Conservation (phyloP, 1,284 basidiomycete genomes). For the Rhizopogon hawkerae region DNA sequence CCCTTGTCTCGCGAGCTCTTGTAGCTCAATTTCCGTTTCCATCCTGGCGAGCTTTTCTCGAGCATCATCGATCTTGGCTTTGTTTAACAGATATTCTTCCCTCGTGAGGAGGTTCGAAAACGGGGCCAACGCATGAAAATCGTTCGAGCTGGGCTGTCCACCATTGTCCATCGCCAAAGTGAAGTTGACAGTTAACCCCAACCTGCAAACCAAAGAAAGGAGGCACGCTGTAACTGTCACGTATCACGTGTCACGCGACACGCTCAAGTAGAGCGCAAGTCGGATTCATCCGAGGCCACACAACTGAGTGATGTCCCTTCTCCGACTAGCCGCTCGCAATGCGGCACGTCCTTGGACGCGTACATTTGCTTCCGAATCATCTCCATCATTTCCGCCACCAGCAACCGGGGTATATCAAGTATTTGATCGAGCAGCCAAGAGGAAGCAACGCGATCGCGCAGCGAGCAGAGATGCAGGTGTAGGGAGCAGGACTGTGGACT, state of each 20-base stretch:
- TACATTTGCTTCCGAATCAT: conserved; percentile 32
- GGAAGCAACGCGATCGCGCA: conserved; percentile 73
- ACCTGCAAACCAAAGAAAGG: neutral
- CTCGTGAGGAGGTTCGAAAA: neutral
- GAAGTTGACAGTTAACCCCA: too few relatives aligned
- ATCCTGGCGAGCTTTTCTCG: neutral
- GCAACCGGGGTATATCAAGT: conserved; percentile 63
- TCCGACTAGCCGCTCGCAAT: conserved; percentile 2
- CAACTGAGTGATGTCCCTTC: conserved; percentile 13
- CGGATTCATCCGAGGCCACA: conserved; percentile 12
- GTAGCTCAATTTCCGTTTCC: neutral
- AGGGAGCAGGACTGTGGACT: conserved; percentile 78
- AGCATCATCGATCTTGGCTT: neutral
- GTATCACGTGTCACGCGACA: conserved; percentile 11
- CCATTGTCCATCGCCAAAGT: neutral
- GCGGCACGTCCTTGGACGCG: conserved; percentile 15
- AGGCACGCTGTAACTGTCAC: conserved; percentile 1
- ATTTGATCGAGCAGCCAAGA: conserved; percentile 85
- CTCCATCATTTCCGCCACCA: conserved; percentile 28
- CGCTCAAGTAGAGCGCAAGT: conserved; percentile 11
- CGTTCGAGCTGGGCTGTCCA: neutral
- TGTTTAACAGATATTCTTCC: neutral
- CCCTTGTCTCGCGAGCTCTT: conserved; percentile 15
- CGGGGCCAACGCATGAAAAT: neutral
- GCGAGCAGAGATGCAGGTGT: conserved; percentile 48